These are phyloP conservation scores for Schizochytrium sp. DNA, from an alignment of 108 stramenopile genomes.

Conservation along the genomic window DNA sequence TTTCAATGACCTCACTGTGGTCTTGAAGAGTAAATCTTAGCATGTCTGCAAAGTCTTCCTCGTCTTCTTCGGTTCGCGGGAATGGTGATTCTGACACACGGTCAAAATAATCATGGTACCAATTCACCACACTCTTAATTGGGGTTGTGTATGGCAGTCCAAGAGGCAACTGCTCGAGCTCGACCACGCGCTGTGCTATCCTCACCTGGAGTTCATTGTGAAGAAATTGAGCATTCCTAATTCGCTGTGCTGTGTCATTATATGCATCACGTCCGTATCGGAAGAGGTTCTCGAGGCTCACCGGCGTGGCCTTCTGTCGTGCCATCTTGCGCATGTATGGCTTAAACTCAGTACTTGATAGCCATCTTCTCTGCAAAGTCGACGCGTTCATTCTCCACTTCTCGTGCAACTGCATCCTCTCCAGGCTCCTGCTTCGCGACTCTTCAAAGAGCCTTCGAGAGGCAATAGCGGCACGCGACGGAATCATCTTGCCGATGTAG, in stretches of 20 bases:
- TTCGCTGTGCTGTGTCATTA: slow-evolving; percentile 70
- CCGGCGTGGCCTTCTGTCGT: slow-evolving; percentile 81
- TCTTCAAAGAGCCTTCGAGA: too few species aligned
- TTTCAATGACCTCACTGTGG: slow-evolving; percentile 40
- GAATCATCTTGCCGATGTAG: too few species aligned
- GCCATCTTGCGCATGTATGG: slow-evolving; percentile 72
- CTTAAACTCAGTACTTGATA: too few species aligned
- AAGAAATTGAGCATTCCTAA: slow-evolving; percentile 89
- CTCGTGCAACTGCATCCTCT: too few species aligned
- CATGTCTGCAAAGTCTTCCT: slow-evolving; percentile 78
- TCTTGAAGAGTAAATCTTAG: neutral
- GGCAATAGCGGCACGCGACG: too few species aligned
- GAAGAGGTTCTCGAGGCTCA: slow-evolving; percentile 86
- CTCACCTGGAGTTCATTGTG: slow-evolving; percentile 88
- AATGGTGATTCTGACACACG: slow-evolving; percentile 77
- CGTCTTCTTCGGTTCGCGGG: slow-evolving; percentile 79
- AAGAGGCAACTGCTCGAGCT: slow-evolving; percentile 85
- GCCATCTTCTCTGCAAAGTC: too few species aligned
- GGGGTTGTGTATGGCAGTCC: slow-evolving; percentile 79
- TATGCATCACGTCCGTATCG: slow-evolving; percentile 78
- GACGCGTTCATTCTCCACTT: too few species aligned
- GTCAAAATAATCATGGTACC: slow-evolving; percentile 82
- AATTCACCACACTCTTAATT: slow-evolving; percentile 81
- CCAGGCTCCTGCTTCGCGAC: too few species aligned
- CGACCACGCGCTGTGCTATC: slow-evolving; percentile 88